Base-by-base conservation (phyloP, 2,329 filamentous ascomycete genomes). In the Cordyceps farinosa region DNA sequence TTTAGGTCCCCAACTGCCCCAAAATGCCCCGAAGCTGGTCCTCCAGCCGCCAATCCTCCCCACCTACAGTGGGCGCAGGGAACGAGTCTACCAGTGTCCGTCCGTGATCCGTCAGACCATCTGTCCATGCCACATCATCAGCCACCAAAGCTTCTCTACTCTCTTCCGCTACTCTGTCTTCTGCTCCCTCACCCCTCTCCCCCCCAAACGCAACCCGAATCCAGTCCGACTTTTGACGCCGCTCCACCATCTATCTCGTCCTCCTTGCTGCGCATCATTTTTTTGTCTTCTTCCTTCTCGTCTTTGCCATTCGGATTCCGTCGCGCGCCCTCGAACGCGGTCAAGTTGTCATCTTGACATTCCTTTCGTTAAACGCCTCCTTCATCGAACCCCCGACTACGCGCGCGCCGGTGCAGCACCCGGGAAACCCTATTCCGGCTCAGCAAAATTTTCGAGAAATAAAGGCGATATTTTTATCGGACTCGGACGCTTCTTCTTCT, bases 111-210 rank as follows among this genome's bases (percentile, higher is more conserved):
- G 52, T 60, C 48, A 60, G 56, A 51, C 48, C 48, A 60, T 60
- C 48, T 45, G 47, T 53, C 58, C 38, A 40, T 51, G 57, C 57
- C 57, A 60, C 57, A 51, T 51, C 57, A 51, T 52, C 57, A 60
- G 57, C 57, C 57, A 60, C 45, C 32, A 45, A 47, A 32, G 15
- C 45, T 40, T 30, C 44, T 47, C 54, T 44, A 22, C 30, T 60
- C 32, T 29, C 57, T 27, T 7, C 32, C 52, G 34, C 36, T 32
- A 51, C 45, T 42, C 36, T 22, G 47, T 60, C 47, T 51, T 32
- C 47, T 51, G 22, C 15, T 40, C 47, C 17, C 30, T 10, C 27
- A 7, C 56, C 45, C 32, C 42, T 27, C 53, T 13, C 40, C 13
- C 47, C 56, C 32, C 45, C 17, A 17, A 51, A 51, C 34, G 34